These are phyloP conservation scores for Gymnopus androsaceus DNA, from an alignment of 1,284 basidiomycete genomes.

Conservation along the genomic window DNA sequence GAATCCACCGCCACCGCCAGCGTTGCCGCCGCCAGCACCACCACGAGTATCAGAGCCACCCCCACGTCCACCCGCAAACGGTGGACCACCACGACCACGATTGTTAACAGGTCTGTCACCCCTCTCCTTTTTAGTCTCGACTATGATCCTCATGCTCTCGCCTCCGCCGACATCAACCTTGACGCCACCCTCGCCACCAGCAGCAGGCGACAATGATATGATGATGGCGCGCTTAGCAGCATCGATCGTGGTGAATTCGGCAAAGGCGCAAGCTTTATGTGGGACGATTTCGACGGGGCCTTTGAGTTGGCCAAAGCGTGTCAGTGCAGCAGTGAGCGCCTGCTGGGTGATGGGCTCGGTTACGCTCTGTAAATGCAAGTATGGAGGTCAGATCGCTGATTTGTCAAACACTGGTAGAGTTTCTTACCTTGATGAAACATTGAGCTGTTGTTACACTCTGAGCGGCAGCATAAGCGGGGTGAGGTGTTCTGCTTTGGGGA, in stretches of 20 bases:
- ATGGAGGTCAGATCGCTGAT: background rate
- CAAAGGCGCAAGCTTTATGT: conserved; percentile 89
- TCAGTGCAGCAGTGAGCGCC: conserved; percentile 61
- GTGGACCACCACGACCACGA: conserved; percentile 48
- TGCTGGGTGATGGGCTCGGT: conserved; percentile 71
- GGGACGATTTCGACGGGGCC: conserved; percentile 87
- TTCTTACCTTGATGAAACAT: conserved; percentile 85
- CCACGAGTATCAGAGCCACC: conserved; percentile 36
- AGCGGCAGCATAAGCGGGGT: conserved; percentile 58
- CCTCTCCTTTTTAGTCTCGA: conserved; percentile 91
- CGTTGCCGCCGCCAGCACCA: conserved; percentile 36
- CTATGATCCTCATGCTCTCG: conserved; percentile 55
- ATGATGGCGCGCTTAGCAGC: conserved; percentile 84
- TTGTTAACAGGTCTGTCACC: conserved; percentile 73
- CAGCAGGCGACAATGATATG: conserved; percentile 60
- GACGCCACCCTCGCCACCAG: conserved; percentile 90
- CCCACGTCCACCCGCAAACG: conserved; percentile 38
- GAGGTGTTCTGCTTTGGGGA: conserved; percentile 32
- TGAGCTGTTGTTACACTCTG: conserved; percentile 65
- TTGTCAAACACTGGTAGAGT: conserved; percentile 6
- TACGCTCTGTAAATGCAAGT: conserved; percentile 53
- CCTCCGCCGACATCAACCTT: conserved; percentile 65
- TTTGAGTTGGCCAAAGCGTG: conserved; percentile 84
- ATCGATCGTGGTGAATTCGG: conserved; percentile 84
- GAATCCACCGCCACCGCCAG: conserved; percentile 31